Evolutionary conservation across 2,329 filamentous ascomycete species (phyloP), one percentile per base, ranked within the genome.

Genomic region (Colletotrichum lindemuthianum): DNA sequence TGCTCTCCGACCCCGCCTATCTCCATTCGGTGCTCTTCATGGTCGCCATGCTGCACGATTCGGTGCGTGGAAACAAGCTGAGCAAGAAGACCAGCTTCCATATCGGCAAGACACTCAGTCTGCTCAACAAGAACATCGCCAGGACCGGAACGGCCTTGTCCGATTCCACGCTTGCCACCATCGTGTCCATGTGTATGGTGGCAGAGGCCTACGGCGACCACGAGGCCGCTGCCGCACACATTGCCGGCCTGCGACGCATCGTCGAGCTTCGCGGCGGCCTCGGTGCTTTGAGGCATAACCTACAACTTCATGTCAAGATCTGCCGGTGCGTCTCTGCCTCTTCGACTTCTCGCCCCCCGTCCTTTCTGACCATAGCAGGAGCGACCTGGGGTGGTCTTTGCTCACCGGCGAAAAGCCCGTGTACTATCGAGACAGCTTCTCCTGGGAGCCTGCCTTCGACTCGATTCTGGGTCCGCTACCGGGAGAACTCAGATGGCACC

Each of bases 331-430:
- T 65, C 4, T 12, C 12, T 11, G n/a, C 11, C n/a, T 40, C 4
- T 6, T 32, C 6, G 4, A 36, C 4, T 49, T 49, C 3, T 34
- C 44, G 24, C 16, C 10, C n/a, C n/a, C 6, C 4, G 13, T 9
- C 12, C 13, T 1, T 10, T 24, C 24, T 24, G 24, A 24, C 24
- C 24, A 24, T 24, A 24, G 24, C 11, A 75, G 73, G 1, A 67
- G 73, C 12, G 73, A 74, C 44, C 67, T 75, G 1, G 72, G 71
- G 2, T 72, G 70, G 68, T 68, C 71, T 3, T 65, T 75, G 13
- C 68, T 60, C 36, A 69, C 68, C 2, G 73, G 72, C 8, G 67
- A 65, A 8, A 72, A 68, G 6, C 73, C 72, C 2, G 56, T 67
- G 1, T 70, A 74, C 13, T 72, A 66, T 32, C 50, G 45, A 4